Percentiles rank a stretch among this genome's conserved stretches.
Evolutionary conservation across 345 rosid genomes (phyloP).

Genomic region (Microthlaspi erraticum): DNA sequence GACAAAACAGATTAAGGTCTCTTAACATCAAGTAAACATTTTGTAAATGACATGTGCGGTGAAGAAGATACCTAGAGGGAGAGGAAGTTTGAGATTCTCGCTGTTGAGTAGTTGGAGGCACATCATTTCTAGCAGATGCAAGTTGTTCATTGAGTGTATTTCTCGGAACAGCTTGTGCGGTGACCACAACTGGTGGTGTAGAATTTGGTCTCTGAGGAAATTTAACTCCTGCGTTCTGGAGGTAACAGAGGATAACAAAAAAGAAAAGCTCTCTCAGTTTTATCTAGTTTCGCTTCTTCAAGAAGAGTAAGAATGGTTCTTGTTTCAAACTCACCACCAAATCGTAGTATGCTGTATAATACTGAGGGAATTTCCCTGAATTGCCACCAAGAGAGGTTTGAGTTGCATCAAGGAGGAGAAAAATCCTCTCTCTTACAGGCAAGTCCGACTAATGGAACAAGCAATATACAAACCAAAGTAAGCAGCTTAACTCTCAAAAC

Average conservation of each 20-base stretch:
- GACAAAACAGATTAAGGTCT: constrained; percentile 16
- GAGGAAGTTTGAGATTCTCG: constrained; percentile 58
- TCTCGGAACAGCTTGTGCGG: constrained; percentile 50
- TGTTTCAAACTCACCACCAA: constrained; percentile 73
- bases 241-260: constrained; percentile 30
- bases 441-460: constrained; percentile 65
- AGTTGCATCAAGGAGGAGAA: constrained; percentile 95
- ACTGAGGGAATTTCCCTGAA: constrained; percentile 88
- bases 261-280: constrained; percentile 21
- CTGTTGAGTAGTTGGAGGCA: constrained; percentile 45
- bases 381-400: constrained; percentile 95
- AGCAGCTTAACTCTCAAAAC: constrained; percentile 34
- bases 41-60: not conserved
- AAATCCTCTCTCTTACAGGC: constrained; percentile 86
- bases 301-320: not conserved
- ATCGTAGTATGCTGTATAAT: constrained; percentile 79
- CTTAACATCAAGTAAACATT: not conserved
- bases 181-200: constrained; percentile 48
- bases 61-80: constrained; percentile 70
- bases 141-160: constrained; percentile 65
- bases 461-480: constrained; percentile 24
- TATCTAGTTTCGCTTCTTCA: not conserved
- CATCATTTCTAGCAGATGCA: constrained; percentile 58
- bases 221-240: constrained; percentile 81
- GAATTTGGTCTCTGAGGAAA: constrained; percentile 67